Conservation (phyloP, 108 stramenopile genomes). For the Fragilariopsis cylindrus region DNA sequence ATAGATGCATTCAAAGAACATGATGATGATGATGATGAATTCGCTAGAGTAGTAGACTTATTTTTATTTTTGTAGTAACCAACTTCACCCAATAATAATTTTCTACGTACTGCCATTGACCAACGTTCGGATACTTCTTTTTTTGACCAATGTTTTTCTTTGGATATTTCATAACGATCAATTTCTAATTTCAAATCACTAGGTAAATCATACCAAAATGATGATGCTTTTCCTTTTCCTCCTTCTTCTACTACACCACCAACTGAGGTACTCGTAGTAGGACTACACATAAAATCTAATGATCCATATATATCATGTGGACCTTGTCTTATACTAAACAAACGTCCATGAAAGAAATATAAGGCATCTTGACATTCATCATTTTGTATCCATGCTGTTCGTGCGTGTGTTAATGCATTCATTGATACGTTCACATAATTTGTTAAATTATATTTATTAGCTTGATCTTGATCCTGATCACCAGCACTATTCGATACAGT, state of each 20-base stretch:
- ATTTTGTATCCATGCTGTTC: constrained; percentile 64
- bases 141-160: constrained; percentile 52
- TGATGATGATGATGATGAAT: too few species aligned
- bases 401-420: constrained; percentile 66
- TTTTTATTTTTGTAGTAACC: constrained; percentile 44
- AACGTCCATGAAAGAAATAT: constrained; percentile 79
- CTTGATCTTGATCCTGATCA: neutral
- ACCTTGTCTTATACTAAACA: constrained; percentile 58
- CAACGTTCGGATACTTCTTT: constrained; percentile 59
- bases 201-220: constrained; percentile 71
- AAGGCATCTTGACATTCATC: constrained; percentile 90
- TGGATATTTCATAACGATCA: constrained; percentile 63
- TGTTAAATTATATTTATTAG: constrained; percentile 30
- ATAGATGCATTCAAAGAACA: too few species aligned
- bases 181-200: constrained; percentile 59
- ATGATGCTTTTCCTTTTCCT: too few species aligned
- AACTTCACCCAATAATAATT: constrained; percentile 78
- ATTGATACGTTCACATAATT: constrained; percentile 48
- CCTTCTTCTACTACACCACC: too few species aligned
- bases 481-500: constrained; percentile 39
- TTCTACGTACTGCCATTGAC: constrained; percentile 74
- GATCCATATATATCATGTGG: constrained; percentile 83
- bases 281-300: constrained; percentile 48
- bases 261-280: too few species aligned
- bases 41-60: constrained; percentile 28